Conservation (phyloP, 495 filamentous ascomycete species). For the Eremomyces bilateralis region DNA sequence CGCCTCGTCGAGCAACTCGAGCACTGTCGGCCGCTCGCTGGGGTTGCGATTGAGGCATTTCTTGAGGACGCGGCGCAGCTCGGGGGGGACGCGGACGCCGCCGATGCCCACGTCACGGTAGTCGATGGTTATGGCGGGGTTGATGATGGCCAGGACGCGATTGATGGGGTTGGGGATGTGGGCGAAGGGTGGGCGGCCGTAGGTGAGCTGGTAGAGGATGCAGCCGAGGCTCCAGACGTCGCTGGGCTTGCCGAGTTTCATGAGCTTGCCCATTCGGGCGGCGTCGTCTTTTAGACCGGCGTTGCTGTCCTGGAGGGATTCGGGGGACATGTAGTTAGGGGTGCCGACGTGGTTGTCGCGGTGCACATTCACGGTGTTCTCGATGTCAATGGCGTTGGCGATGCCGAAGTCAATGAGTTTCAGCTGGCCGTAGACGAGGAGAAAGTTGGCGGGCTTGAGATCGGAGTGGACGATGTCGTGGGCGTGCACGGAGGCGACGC, state of each 20-base stretch:
- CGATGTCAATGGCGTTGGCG: conserved; percentile 76
- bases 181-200: conserved; percentile 78
- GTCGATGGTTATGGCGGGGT: conserved; percentile 62
- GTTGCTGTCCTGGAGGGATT: conserved; percentile 77
- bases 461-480: conserved; percentile 89
- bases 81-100: conserved; percentile 43
- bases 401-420: conserved; percentile 57
- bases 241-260: conserved; percentile 88
- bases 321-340: conserved; percentile 96
- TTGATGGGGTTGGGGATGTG: conserved; percentile 68
- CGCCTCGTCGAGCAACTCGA: conserved; percentile 42
- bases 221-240: conserved; percentile 95
- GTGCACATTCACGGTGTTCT: conserved; percentile 93
- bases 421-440: conserved; percentile 24
- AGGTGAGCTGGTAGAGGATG: conserved; percentile 94
- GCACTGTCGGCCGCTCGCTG: conserved; percentile 51
- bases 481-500: conserved; percentile 69
- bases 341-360: conserved; percentile 88
- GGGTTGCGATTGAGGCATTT: conserved; percentile 65
- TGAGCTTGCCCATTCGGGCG: conserved; percentile 28
- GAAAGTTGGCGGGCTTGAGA: conserved; percentile 67
- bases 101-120: conserved; percentile 61
- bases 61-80: conserved; percentile 50
- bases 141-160: conserved; percentile 66
- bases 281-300: conserved; percentile 10